A percentile compares a stretch with the other conserved stretches of the same genome.
phyloP scores from a whole-genome alignment of 495 filamentous ascomycete genomes.

The Pyronema domesticum region DNA sequence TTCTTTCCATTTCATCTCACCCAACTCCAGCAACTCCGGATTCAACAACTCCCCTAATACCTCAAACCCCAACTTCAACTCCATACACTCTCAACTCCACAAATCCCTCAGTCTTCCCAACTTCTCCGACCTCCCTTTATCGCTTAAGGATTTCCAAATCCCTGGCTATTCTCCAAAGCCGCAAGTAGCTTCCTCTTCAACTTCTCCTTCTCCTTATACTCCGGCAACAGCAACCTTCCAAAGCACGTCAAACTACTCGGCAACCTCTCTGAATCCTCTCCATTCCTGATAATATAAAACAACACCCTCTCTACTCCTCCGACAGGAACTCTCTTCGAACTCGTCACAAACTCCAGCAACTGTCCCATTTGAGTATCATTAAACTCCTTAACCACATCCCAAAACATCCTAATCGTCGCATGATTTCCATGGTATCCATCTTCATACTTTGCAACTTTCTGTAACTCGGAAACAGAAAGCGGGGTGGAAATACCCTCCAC shows the following conservation, averaged over 20 bases:
- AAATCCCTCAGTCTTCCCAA: too few relatives aligned
- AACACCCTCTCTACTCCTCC: constrained; percentile 60
- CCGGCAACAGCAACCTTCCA: constrained; percentile 64
- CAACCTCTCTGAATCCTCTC: constrained; percentile 38
- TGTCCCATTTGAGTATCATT: constrained; percentile 47
- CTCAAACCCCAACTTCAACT: too few relatives aligned
- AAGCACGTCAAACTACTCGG: constrained; percentile 83
- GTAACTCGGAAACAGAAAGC: constrained; percentile 56
- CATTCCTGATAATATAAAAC: constrained; percentile 70
- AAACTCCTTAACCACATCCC: constrained; percentile 54
- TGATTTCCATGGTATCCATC: constrained; percentile 53
- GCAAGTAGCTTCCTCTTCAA: constrained; percentile 55
- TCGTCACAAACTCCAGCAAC: constrained; percentile 87
- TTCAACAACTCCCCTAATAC: too few relatives aligned
- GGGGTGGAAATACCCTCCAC: constrained; percentile 58
- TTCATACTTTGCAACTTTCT: constrained; percentile 53
- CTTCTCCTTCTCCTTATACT: constrained; percentile 52
- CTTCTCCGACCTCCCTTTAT: background rate
- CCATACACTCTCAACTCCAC: too few relatives aligned
- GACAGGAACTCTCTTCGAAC: constrained; percentile 75
- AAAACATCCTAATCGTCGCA: constrained; percentile 58
- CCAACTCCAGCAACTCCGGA: too few relatives aligned
- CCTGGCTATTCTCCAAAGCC: constrained; percentile 76
- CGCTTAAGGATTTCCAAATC: constrained; percentile 45
- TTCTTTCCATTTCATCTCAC: too few relatives aligned